Evolutionary conservation across 2,329 filamentous ascomycete genomes (phyloP), one percentile per base, ranked within the genome.

Genomic region (Gaeumannomyces tritici): DNA sequence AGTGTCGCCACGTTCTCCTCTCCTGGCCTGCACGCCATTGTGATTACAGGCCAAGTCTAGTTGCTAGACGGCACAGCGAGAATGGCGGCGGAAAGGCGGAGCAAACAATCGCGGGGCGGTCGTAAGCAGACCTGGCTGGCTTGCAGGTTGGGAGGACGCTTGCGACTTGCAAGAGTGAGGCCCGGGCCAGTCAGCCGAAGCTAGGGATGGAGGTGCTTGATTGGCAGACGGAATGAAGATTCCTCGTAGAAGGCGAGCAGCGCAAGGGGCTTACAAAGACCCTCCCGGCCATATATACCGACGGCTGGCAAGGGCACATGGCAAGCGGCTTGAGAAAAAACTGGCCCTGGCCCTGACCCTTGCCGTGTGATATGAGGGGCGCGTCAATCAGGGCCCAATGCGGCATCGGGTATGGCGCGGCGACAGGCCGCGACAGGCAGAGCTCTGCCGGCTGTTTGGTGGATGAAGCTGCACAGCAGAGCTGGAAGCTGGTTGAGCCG

Each of bases 1-100:
- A 80, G 76, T 28, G 76, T 79, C 62, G 77, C 77, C 63, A 79
- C 77, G 63, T 77, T 77, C 67, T 80, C 77, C 67, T 79, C 77
- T 63, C 77, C 77, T 35, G 76, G 76, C 65, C 74, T 72, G 63
- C 75, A 75, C 62, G 77, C 76, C 77, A 80, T 80, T 61, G 28
- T 33, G 59, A 51, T 51, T 51, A 51, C 42, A 21, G 42, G 21
- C 42, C 42, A 4, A 21, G 18, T 51, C 42, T 21, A 51, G 42
- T 4, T 35, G 33, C 33, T 11, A 11, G 8, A 7, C 31, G 31
- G 31, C 31, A 9, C 13, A 18, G 33, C 33, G 18, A 15, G 13
- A 35, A 35, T 12, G 33, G 33, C 33, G 13, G 33, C 33, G 21
- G 18, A n/a, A 51, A 21, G n/a, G 42, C 21, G n/a, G 42, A 2